Evolutionary conservation across 495 filamentous ascomycete genomes (phyloP).

Genomic region (Penicillium mononematosum): DNA sequence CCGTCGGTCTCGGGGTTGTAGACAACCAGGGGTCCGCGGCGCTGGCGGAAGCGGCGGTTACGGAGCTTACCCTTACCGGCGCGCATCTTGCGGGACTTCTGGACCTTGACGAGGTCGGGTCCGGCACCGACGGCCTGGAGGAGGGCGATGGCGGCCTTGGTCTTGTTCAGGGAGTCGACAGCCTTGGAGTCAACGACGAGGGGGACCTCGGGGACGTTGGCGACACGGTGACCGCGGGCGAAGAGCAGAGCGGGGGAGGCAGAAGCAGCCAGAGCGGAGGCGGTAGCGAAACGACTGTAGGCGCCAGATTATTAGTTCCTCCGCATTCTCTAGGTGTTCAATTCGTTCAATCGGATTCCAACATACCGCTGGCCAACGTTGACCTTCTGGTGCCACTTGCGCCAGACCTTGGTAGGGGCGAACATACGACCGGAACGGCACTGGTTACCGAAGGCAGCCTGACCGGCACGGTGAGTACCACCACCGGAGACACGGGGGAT

Average conservation of each 20-base stretch:
- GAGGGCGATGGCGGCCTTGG: constrained; percentile 79
- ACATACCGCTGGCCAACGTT: constrained; percentile 91
- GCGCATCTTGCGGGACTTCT: constrained; percentile 87
- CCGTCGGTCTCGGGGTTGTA: constrained; percentile 92
- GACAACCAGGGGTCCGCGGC: constrained; percentile 93
- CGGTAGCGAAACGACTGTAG: constrained; percentile 87
- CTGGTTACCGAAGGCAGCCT: constrained; percentile 99
- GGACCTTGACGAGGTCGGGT: constrained; percentile 89
- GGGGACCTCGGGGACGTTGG: constrained; percentile 89
- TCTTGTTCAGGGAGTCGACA: constrained; percentile 84
- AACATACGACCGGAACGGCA: constrained; percentile 99
- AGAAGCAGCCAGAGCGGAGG: constrained; percentile 94
- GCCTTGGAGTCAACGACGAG: constrained; percentile 89
- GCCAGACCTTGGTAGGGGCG: constrained; percentile 99
- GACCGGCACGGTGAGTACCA: constrained; percentile 99
- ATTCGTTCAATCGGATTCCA: not conserved
- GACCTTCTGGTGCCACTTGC: constrained; percentile 99
- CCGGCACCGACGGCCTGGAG: constrained; percentile 87
- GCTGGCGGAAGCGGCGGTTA: constrained; percentile 91
- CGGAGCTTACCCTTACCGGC: constrained; percentile 98
- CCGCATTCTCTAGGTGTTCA: constrained; percentile 5
- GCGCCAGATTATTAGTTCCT: constrained; percentile 19
- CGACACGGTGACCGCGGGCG: constrained; percentile 94
- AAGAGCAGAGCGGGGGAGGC: constrained; percentile 90
- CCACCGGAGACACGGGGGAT: constrained; percentile 99